Evolutionary conservation across 371 early-diverging fungal species (phyloP).

Genomic region (Circinella umbellata): DNA sequence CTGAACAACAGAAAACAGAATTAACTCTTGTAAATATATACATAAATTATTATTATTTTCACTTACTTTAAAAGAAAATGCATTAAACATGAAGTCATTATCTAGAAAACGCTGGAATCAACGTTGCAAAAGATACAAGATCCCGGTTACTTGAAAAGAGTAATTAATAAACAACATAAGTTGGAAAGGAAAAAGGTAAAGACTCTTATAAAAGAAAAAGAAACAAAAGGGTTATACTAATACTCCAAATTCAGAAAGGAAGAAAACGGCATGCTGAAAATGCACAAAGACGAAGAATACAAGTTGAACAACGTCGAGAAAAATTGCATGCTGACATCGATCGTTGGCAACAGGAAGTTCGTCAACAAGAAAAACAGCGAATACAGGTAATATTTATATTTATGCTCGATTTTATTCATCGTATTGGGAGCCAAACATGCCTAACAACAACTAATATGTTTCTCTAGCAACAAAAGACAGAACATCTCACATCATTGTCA

Average conservation of each 20-base stretch:
- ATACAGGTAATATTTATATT: neutral
- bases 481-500: neutral
- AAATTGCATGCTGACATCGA: constrained; percentile 10
- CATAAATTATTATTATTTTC: neutral
- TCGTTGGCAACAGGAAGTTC: constrained; percentile 8
- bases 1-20: neutral
- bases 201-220: too few species aligned
- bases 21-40: neutral
- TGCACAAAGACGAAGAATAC: constrained; percentile 7
- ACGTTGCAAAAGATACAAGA: neutral
- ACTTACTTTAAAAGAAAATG: too few species aligned
- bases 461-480: neutral
- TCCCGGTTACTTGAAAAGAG: neutral
- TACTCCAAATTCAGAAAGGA: neutral
- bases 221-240: too few species aligned
- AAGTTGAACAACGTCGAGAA: constrained; percentile 8
- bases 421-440: neutral
- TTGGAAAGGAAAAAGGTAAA: constrained; percentile 13
- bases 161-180: constrained; percentile 4
- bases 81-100: neutral
- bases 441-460: neutral
- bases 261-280: constrained; percentile 11
- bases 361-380: constrained; percentile 3
- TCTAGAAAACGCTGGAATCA: neutral
- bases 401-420: too few species aligned